phyloP scores from a whole-genome alignment of 176 grass and related monocot genomes.

The Oryza nivara region DNA sequence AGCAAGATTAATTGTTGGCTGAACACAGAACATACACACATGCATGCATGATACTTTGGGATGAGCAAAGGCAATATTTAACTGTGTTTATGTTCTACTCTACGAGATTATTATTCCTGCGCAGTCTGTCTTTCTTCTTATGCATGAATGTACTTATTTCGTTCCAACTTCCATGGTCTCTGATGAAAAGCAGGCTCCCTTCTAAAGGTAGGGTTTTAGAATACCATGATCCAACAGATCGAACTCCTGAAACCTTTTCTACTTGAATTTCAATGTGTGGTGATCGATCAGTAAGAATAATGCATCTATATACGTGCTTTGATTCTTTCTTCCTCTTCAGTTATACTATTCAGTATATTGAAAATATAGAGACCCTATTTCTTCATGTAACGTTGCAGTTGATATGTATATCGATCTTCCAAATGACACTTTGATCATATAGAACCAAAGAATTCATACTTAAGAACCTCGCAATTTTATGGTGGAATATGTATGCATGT shows the following conservation, averaged over 20 bases:
- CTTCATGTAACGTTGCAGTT: too few species aligned
- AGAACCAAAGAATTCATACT: neutral
- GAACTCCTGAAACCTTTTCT: neutral
- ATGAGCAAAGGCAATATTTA: neutral
- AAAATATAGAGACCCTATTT: too few species aligned
- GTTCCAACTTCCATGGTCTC: neutral
- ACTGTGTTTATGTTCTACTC: neutral
- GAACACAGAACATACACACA: neutral
- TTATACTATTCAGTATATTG: too few species aligned
- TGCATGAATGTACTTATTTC: neutral
- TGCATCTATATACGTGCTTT: neutral
- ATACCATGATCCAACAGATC: neutral
- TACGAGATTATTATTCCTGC: neutral
- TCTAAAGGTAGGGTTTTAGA: neutral
- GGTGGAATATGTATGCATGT: neutral
- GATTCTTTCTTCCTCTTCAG: neutral
- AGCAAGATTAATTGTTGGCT: slow-evolving; percentile 11
- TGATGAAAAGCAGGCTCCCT: neutral
- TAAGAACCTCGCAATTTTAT: neutral
- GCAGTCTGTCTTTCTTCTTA: neutral
- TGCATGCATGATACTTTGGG: neutral
- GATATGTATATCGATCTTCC: neutral
- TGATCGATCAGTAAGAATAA: neutral
- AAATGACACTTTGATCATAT: neutral
- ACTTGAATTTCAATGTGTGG: neutral